A percentile compares a stretch with the other conserved stretches of the same genome.
Conservation (phyloP, 352 stramenopile species). For the Pythium insidiosum region DNA sequence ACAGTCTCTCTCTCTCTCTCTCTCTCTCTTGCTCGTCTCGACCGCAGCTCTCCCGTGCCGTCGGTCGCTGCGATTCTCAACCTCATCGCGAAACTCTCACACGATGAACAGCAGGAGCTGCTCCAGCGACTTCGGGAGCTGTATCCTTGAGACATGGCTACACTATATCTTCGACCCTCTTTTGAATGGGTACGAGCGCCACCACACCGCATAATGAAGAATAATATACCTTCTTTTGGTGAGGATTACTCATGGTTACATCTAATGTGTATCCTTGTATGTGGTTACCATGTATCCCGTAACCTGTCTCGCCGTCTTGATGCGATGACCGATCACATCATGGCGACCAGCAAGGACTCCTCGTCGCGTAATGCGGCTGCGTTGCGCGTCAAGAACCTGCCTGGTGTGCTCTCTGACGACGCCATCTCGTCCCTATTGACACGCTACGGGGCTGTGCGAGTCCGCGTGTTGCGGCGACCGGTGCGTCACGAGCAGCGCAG, state of each 20-base stretch:
- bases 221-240: no score
- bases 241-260: no score
- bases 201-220: no score
- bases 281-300: no score
- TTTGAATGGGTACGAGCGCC: no score
- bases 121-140: slow-evolving; percentile 59
- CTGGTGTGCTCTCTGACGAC: slow-evolving; percentile 37
- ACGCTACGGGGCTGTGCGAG: slow-evolving; percentile 44
- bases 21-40: background rate
- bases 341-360: background rate
- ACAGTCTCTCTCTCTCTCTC: slow-evolving; percentile 16
- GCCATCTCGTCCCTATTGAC: slow-evolving; percentile 46
- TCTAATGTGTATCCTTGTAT: no score
- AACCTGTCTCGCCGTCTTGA: background rate
- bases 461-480: slow-evolving; percentile 32
- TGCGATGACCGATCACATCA: background rate
- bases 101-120: slow-evolving; percentile 65
- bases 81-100: slow-evolving; percentile 50
- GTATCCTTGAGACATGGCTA: no score
- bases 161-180: no score
- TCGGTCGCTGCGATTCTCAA: slow-evolving; percentile 71
- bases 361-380: background rate
- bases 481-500: no score
- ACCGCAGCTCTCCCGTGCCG: slow-evolving; percentile 47
- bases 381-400: slow-evolving; percentile 56